Conservation (phyloP, 495 filamentous ascomycete genomes). For the Hyphodiscus hymeniophilus region DNA sequence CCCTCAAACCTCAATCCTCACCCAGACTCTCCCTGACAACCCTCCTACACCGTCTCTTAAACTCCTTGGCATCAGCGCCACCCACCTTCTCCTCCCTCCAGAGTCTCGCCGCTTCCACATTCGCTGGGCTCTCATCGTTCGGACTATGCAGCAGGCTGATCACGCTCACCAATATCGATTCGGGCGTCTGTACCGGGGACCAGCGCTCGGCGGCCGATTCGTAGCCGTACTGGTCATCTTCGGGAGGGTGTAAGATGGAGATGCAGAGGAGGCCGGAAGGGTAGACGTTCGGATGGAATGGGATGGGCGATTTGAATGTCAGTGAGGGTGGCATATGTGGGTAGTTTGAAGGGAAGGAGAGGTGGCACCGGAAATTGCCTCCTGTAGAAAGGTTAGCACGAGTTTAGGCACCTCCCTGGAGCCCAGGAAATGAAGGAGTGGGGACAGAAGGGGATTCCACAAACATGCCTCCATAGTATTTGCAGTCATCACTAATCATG, state of each 20-base stretch:
- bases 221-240: slow-evolving; percentile 94
- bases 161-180: slow-evolving; percentile 86
- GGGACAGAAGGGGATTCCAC: slow-evolving; percentile 27
- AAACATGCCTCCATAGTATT: slow-evolving; percentile 67
- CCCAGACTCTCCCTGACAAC: slow-evolving; percentile 80
- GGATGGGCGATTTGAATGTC: slow-evolving; percentile 76
- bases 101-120: slow-evolving; percentile 82
- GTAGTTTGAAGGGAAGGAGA: slow-evolving; percentile 75
- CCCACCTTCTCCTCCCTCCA: slow-evolving; percentile 70
- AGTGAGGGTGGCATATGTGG: slow-evolving; percentile 86
- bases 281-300: slow-evolving; percentile 96
- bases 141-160: slow-evolving; percentile 90
- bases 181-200: slow-evolving; percentile 95
- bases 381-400: slow-evolving; percentile 37
- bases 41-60: slow-evolving; percentile 64
- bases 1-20: slow-evolving; percentile 37
- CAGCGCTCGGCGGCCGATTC: slow-evolving; percentile 88
- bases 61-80: slow-evolving; percentile 43
- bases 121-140: slow-evolving; percentile 93
- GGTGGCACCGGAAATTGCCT: slow-evolving; percentile 78
- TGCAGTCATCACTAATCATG: slow-evolving; percentile 96
- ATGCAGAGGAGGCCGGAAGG: slow-evolving; percentile 87
- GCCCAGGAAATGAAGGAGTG: slow-evolving; percentile 55
- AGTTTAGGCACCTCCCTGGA: slow-evolving; percentile 49
- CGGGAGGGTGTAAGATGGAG: slow-evolving; percentile 91